phyloP scores from a whole-genome alignment of 306 rosid species.

The Quercus agrifolia region DNA sequence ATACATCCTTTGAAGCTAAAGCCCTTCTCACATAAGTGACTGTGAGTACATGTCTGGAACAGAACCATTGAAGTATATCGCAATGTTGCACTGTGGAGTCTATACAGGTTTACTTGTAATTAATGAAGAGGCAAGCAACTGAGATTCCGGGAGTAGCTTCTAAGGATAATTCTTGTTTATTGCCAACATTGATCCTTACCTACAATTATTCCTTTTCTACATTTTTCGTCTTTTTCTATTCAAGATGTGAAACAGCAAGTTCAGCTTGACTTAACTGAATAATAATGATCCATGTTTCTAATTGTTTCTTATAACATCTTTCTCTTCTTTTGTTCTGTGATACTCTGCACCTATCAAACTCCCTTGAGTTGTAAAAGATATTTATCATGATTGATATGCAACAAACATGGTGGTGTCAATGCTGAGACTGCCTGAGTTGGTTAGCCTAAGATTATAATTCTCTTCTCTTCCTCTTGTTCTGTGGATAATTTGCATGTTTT shows the following conservation, averaged over 20 bases:
- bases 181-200: background rate
- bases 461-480: too few species aligned
- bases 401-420: too few species aligned
- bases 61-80: conserved; percentile 24
- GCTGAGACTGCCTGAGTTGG: too few species aligned
- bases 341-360: too few species aligned
- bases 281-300: too few species aligned
- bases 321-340: too few species aligned
- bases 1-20: conserved; percentile 3
- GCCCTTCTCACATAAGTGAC: conserved; percentile 1
- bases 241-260: background rate
- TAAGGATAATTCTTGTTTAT: background rate
- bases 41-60: conserved; percentile 6
- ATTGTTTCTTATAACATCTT: too few species aligned
- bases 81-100: background rate
- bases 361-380: too few species aligned
- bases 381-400: too few species aligned
- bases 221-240: background rate
- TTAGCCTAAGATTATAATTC: too few species aligned
- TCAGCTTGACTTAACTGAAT: background rate
- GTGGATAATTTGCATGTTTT: too few species aligned
- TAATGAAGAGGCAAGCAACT: conserved; percentile 22
- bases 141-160: conserved; percentile 18
- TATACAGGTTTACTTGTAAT: background rate
- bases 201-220: background rate